These are phyloP conservation scores for Leccinum brunneo-olivaceum DNA, from an alignment of 1,284 basidiomycete species.

Conservation along the genomic window DNA sequence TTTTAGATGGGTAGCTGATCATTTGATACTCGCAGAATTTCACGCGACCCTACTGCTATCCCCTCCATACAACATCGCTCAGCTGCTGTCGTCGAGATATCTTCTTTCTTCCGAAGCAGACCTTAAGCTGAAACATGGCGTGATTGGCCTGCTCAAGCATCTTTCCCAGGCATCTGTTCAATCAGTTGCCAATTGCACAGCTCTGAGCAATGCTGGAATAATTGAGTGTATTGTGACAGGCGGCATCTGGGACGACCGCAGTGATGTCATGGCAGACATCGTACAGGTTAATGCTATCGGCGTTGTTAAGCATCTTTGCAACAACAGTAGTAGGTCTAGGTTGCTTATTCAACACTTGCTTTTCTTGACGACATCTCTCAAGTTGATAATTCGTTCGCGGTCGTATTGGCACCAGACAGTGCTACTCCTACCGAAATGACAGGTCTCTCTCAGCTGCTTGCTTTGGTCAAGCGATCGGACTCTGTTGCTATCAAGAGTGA, in stretches of 20 bases:
- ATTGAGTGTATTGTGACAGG: slow-evolving; percentile 59
- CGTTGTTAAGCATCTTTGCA: slow-evolving; percentile 83
- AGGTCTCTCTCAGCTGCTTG: slow-evolving; percentile 65
- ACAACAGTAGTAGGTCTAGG: slow-evolving; percentile 54
- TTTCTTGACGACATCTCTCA: slow-evolving; percentile 10
- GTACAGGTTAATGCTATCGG: slow-evolving; percentile 88
- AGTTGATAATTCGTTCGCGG: slow-evolving; percentile 62
- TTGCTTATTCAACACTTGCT: slow-evolving; percentile 2
- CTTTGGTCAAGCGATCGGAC: slow-evolving; percentile 74
- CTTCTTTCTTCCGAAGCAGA: slow-evolving; percentile 51
- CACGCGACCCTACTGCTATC: slow-evolving; percentile 57
- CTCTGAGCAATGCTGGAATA: slow-evolving; percentile 59
- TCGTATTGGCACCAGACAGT: slow-evolving; percentile 41
- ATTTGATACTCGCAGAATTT: slow-evolving; percentile 41
- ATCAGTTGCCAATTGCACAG: slow-evolving; percentile 50
- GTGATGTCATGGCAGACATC: slow-evolving; percentile 72
- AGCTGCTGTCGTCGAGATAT: slow-evolving; percentile 43
- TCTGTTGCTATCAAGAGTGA: slow-evolving; percentile 82
- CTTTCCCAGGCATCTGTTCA: slow-evolving; percentile 69
- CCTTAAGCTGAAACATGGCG: slow-evolving; percentile 79
- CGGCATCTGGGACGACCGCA: slow-evolving; percentile 63
- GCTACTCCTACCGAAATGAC: slow-evolving; percentile 28
- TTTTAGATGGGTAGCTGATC: slow-evolving; percentile 3
- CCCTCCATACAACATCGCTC: slow-evolving; percentile 46
- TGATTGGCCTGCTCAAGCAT: slow-evolving; percentile 79